Evolutionary conservation across 1,139 yeast genomes (phyloP).

Genomic region (Debaryomyces udenii): DNA sequence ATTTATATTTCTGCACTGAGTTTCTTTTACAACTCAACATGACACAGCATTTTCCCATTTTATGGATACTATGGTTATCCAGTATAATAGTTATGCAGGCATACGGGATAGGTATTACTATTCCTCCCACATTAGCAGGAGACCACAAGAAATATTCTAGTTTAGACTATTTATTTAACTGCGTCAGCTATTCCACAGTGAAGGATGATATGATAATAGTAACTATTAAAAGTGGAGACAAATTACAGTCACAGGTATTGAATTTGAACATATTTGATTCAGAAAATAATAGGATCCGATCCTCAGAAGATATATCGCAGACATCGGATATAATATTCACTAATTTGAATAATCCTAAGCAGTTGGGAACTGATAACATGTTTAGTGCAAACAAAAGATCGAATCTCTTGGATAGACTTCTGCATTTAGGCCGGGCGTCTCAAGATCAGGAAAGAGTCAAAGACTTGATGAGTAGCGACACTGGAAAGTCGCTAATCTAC

Average conservation of each 20-base stretch:
- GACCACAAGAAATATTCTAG: slow-evolving; percentile 32
- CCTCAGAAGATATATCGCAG: slow-evolving; percentile 30
- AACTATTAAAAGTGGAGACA: slow-evolving; percentile 34
- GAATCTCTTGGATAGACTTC: slow-evolving; percentile 15
- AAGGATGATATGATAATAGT: slow-evolving; percentile 43
- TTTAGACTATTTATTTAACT: slow-evolving; percentile 31
- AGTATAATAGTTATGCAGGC: slow-evolving; percentile 3
- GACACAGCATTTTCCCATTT: neutral
- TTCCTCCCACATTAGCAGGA: slow-evolving; percentile 20
- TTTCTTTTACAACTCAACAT: neutral
- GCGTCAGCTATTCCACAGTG: slow-evolving; percentile 44
- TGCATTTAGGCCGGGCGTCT: slow-evolving; percentile 11
- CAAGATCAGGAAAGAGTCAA: slow-evolving; percentile 13
- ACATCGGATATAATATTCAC: slow-evolving; percentile 40
- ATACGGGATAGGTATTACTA: slow-evolving; percentile 11
- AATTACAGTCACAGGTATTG: slow-evolving; percentile 35
- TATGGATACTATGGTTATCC: slow-evolving; percentile 1
- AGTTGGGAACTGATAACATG: slow-evolving; percentile 14
- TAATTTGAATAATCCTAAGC: slow-evolving; percentile 35
- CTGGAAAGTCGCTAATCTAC: slow-evolving; percentile 36
- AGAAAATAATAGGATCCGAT: slow-evolving; percentile 38
- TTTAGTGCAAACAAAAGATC: slow-evolving; percentile 14
- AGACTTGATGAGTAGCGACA: slow-evolving; percentile 24
- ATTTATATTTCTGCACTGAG: neutral
- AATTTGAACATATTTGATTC: slow-evolving; percentile 44